A percentile compares a stretch with the other conserved stretches of the same genome.
Evolutionary conservation across 805 yeast genomes (phyloP).

Genomic region (Lachancea waltii): DNA sequence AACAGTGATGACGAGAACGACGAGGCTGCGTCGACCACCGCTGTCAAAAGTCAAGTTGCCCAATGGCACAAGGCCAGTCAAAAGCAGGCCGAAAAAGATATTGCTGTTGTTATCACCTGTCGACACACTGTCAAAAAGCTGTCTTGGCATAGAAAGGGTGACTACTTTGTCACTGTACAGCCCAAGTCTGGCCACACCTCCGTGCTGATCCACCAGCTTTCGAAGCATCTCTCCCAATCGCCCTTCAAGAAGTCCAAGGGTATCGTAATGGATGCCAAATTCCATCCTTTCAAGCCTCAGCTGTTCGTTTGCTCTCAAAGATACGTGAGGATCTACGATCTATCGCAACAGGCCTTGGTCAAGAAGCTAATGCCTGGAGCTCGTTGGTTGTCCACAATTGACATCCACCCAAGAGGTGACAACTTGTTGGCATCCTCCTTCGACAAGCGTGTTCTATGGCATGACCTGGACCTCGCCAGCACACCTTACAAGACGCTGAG

Average conservation of each 20-base stretch:
- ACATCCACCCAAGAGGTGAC: slow-evolving; percentile 95
- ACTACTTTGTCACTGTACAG: slow-evolving; percentile 93
- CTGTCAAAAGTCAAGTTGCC: slow-evolving; percentile 48
- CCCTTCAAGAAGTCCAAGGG: slow-evolving; percentile 94
- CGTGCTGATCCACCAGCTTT: slow-evolving; percentile 87
- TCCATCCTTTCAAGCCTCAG: slow-evolving; percentile 95
- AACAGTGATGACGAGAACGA: slow-evolving; percentile 37
- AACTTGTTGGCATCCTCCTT: slow-evolving; percentile 86
- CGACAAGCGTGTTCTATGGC: slow-evolving; percentile 96
- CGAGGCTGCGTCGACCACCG: slow-evolving; percentile 33
- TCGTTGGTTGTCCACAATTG: slow-evolving; percentile 85
- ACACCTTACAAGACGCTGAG: slow-evolving; percentile 94
- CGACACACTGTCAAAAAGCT: slow-evolving; percentile 64
- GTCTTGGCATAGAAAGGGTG: slow-evolving; percentile 97
- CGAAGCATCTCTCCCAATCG: slow-evolving; percentile 90
- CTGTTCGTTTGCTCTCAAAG: slow-evolving; percentile 91
- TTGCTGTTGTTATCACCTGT: slow-evolving; percentile 64
- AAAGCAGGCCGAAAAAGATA: slow-evolving; percentile 56
- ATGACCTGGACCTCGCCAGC: slow-evolving; percentile 79
- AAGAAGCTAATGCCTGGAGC: slow-evolving; percentile 93
- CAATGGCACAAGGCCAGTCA: slow-evolving; percentile 79
- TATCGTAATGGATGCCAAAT: slow-evolving; percentile 89
- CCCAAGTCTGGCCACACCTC: slow-evolving; percentile 86
- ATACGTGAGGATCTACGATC: slow-evolving; percentile 82
- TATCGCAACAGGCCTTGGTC: slow-evolving; percentile 74